These are phyloP conservation scores for Inga leiocalycina DNA, from an alignment of 306 rosid species.

Conservation along the genomic window DNA sequence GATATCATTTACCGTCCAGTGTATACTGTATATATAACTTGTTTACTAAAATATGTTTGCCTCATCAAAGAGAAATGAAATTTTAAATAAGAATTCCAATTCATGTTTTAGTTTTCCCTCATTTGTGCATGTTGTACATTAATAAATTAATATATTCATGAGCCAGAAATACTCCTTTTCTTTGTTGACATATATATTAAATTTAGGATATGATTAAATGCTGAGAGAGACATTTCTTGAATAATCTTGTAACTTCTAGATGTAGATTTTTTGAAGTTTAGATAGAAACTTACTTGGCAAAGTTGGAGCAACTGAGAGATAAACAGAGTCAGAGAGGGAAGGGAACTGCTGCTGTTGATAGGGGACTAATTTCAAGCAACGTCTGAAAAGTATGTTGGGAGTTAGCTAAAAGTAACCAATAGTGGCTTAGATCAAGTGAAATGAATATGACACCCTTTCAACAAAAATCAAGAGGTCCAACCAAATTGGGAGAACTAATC, in stretches of 20 bases:
- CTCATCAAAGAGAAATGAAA: not conserved
- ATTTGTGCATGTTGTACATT: not conserved
- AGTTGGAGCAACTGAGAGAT: not conserved
- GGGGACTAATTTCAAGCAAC: not conserved
- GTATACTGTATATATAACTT: not conserved
- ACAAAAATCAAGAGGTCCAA: too few species aligned
- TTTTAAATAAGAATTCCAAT: not conserved
- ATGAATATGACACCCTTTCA: too few species aligned
- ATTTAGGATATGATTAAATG: not conserved
- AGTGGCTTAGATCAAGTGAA: too few species aligned
- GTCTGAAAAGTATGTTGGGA: not conserved
- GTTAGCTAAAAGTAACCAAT: not conserved
- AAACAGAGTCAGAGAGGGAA: not conserved
- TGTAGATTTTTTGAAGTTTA: not conserved
- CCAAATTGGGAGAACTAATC: too few species aligned
- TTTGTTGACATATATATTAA: not conserved
- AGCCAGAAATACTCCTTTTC: not conserved
- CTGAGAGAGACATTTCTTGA: not conserved
- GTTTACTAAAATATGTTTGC: not conserved
- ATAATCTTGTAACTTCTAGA: not conserved
- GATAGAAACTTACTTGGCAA: not conserved
- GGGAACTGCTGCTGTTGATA: not conserved
- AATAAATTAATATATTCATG: not conserved
- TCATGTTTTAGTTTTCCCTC: not conserved
- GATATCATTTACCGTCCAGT: too few species aligned